phyloP scores from a whole-genome alignment of 768 basidiomycete genomes.

The Lactarius indigo region DNA sequence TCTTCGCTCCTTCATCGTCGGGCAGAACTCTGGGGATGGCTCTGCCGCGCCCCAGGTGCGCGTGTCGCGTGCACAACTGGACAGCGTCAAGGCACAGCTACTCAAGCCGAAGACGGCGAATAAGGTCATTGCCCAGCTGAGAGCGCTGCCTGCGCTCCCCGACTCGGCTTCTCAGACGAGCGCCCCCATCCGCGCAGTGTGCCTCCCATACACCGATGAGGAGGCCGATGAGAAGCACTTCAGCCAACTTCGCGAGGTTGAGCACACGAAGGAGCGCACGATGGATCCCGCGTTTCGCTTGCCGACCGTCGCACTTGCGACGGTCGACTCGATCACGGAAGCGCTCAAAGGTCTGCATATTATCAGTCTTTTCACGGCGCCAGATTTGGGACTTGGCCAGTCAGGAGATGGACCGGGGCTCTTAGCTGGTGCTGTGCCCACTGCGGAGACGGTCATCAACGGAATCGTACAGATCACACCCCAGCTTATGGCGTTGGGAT shows the following conservation, averaged over 20 bases:
- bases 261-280: constrained; percentile 4
- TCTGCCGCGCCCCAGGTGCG: constrained; percentile 35
- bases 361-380: constrained; percentile 54
- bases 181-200: constrained; percentile 74
- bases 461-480: constrained; percentile 73
- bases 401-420: constrained; percentile 66
- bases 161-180: constrained; percentile 29
- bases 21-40: constrained; percentile 31
- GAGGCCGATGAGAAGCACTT: constrained; percentile 64
- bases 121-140: constrained; percentile 69
- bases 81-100: constrained; percentile 65
- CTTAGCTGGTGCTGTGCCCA: constrained; percentile 73
- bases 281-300: neutral
- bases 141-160: constrained; percentile 50
- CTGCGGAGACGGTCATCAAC: constrained; percentile 63
- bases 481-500: constrained; percentile 73
- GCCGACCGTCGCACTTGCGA: constrained; percentile 44
- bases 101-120: constrained; percentile 63
- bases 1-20: constrained; percentile 67
- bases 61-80: constrained; percentile 49
- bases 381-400: constrained; percentile 70
- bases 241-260: constrained; percentile 37
- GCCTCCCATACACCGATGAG: constrained; percentile 57
- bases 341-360: constrained; percentile 59
- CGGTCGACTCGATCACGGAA: constrained; percentile 47